Base-by-base conservation (phyloP, 2,329 filamentous ascomycete species). In the Pseudocercospora vitis region DNA sequence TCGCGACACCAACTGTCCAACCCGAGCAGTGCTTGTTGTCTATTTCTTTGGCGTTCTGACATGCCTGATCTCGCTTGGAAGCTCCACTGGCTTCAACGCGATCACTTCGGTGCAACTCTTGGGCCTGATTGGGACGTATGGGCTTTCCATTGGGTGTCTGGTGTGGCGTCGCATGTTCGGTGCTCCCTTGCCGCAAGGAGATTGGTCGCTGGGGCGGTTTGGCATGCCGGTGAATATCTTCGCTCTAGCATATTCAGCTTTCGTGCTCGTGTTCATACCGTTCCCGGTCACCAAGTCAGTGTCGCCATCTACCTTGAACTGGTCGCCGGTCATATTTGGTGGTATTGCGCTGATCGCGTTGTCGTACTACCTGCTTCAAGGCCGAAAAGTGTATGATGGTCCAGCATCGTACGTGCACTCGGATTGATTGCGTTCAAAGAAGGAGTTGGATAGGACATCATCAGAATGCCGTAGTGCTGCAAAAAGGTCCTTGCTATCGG, bases 31-130 rank as follows among this genome's bases (percentile, higher is more conserved):
- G 14, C 33, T 54, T 8, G 50, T 57, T 4, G 47, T 55, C 8
- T 26, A 28, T 8, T 11, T 42, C 2, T 52, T 55, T 14, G 47
- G 44, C 16, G 31, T 46, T 3, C 65, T 78, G 7, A 68, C 79
- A 9, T 73, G 73, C 0, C 68, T 79, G 46, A 79, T 80, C 70
- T 79, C 78, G 64, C 73, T 81, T 52, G 78, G 75, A 31, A 79
- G 74, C 16, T 67, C 72, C 1, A 72, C 74, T 8, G 79, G 78
- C 4, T 78, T 82, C 63, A 77, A 81, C 60, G 78, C 76, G 52
- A 75, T 82, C 56, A 72, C 77, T 6, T 80, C 77, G 1, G 70
- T 82, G 14, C 74, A 74, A 24, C 71, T 79, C 45, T 74, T 73
- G 31, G 74, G 76, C 1, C 21, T 42, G 37, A 24, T 42, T n/a